A percentile compares a stretch with the other conserved stretches of the same genome.
phyloP scores from a whole-genome alignment of 2,329 filamentous ascomycete genomes.

The Bretziella fagacearum region DNA sequence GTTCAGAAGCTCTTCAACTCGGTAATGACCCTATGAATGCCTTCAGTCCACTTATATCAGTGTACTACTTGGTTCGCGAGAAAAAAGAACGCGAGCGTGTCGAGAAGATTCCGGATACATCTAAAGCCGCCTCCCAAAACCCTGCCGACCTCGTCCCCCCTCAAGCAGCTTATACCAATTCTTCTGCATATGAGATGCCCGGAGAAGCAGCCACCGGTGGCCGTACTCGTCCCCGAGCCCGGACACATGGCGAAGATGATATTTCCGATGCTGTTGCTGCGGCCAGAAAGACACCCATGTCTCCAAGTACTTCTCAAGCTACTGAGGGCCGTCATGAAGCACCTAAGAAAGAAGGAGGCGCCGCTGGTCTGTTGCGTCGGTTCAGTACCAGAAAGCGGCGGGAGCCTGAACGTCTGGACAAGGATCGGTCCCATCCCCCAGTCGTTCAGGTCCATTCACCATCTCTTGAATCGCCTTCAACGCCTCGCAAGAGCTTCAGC shows the following conservation, averaged over 20 bases:
- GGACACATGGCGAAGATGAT: conserved; percentile 92
- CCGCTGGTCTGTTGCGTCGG: conserved; percentile 65
- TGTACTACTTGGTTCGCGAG: conserved; percentile 92
- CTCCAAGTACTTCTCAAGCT: conserved; percentile 22
- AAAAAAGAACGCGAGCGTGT: conserved; percentile 68
- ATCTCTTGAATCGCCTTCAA: conserved; percentile 38
- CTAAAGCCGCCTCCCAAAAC: conserved; percentile 25
- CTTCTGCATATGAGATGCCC: conserved; percentile 68
- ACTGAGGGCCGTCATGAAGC: conserved; percentile 37
- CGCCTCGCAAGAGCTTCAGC: conserved; percentile 75
- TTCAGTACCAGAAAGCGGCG: conserved; percentile 75
- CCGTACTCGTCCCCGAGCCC: conserved; percentile 64
- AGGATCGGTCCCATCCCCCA: conserved; percentile 52
- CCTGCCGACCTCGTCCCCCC: conserved; percentile 60
- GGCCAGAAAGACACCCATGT: conserved; percentile 11
- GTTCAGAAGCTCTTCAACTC: conserved; percentile 65
- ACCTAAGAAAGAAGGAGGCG: conserved; percentile 75
- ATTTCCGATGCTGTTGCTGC: conserved; percentile 44
- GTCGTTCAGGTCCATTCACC: conserved; percentile 65
- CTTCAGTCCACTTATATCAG: conserved; percentile 77
- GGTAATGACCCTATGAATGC: conserved; percentile 83
- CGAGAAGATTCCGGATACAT: not conserved
- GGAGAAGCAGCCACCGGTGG: conserved; percentile 77
- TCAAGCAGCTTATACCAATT: conserved; percentile 76
- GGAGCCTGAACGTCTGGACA: conserved; percentile 46